Conservation (phyloP, 2,329 filamentous ascomycete species). For the Stachybotrys chartarum region DNA sequence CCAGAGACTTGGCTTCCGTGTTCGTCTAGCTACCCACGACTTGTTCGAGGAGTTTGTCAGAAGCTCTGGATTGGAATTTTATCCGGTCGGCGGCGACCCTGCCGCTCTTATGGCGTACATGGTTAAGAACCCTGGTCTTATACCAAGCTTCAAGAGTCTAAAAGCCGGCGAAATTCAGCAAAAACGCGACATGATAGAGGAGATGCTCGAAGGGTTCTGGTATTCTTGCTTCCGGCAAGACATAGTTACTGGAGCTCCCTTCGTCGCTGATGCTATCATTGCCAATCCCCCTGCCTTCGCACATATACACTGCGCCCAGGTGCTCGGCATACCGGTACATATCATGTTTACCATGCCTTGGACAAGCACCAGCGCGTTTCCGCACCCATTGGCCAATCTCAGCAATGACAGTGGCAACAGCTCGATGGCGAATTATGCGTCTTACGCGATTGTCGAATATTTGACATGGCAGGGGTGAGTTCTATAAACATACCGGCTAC, state of each 20-base stretch:
- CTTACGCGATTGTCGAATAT: constrained; percentile 52
- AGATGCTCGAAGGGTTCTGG: constrained; percentile 30
- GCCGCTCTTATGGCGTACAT: constrained; percentile 37
- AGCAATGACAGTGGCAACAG: constrained; percentile 13
- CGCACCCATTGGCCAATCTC: constrained; percentile 28
- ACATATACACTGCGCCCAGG: constrained; percentile 44
- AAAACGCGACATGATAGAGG: constrained; percentile 25
- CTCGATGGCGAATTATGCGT: constrained; percentile 14
- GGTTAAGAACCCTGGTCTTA: constrained; percentile 30
- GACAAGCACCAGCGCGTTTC: constrained; percentile 46
- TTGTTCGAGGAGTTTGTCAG: constrained; percentile 47
- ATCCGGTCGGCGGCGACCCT: constrained; percentile 49
- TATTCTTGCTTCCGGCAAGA: too few relatives aligned
- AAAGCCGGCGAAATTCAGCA: constrained; percentile 27
- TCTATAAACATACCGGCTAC: too few relatives aligned
- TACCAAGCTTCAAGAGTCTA: constrained; percentile 27
- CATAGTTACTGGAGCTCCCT: constrained; percentile 33
- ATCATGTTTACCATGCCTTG: constrained; percentile 61
- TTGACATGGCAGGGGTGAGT: constrained; percentile 74
- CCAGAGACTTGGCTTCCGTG: constrained; percentile 38
- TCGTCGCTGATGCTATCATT: constrained; percentile 48
- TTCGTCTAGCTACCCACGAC: constrained; percentile 49
- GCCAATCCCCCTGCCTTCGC: constrained; percentile 46
- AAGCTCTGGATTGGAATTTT: constrained; percentile 48
- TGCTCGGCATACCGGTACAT: constrained; percentile 40